Evolutionary conservation across 2,329 filamentous ascomycete genomes (phyloP), one percentile per base, ranked within the genome.

Genomic region (Myotisia sp.): DNA sequence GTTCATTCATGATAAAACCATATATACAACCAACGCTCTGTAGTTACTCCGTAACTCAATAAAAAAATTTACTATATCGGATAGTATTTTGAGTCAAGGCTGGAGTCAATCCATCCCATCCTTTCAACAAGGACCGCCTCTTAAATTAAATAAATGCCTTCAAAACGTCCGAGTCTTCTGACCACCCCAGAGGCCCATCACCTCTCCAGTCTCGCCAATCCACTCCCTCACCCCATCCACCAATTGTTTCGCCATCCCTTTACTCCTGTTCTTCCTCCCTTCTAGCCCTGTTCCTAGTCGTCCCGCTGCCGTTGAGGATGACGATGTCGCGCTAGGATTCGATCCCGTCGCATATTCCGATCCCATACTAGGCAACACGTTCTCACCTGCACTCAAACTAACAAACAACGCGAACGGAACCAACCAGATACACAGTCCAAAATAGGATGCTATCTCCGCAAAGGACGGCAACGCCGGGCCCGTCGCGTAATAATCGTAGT

Each of bases 321-420:
- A 43, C 6, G 46, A 36, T 2, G 45, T 44, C 21, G 33, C 41
- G n/a, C 18, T 6, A 26, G n/a, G 8, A 13, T 14, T 29, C 21
- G 54, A 35, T 4, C 72, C 71, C 0, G 72, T 75, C 12, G 69
- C 70, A 51, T 75, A 76, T 43, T 85, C 79, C 30, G 74, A 83
- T 8, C 84, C 83, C 71, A 94, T 94, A 5, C 78, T 92, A 0
- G 90, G 90, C 33, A 98, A 62, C 3, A 95, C 83, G 52, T 95
- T 95, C 52, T 98, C 90, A 36, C 85, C 84, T 0, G 90, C 90
- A 12, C 83, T 92, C 26, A 98, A 60, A 49, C 82, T 92, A 33
- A 98, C 87, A 52, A 98, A 98, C 9, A 98, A 68, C 10, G 86
- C 76, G 53, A 98, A 98, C 0, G 90, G 90, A 1, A 95, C 82